These are phyloP conservation scores for Rhizophagus sp. DNA, from an alignment of 192 early-diverging fungal genomes.

Conservation along the genomic window DNA sequence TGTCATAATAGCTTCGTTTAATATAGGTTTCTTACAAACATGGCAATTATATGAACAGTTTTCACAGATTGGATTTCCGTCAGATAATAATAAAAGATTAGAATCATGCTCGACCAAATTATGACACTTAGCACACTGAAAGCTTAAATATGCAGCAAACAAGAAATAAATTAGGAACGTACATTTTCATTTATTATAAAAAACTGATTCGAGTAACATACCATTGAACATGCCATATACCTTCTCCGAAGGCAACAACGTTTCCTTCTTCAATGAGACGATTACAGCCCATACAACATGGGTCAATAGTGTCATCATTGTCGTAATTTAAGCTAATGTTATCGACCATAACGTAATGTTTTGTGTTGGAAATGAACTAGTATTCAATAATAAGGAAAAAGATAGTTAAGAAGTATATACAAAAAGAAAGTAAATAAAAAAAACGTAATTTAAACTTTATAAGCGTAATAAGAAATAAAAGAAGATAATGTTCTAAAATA, in stretches of 20 bases:
- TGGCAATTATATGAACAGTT: conserved; percentile 79
- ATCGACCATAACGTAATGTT: background rate
- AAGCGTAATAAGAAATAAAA: too few species aligned
- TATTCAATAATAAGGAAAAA: background rate
- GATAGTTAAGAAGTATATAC: background rate
- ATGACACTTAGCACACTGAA: conserved; percentile 75
- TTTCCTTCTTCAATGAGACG: conserved; percentile 71
- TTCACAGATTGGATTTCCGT: conserved; percentile 83
- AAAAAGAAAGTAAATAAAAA: background rate
- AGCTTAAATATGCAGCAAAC: conserved; percentile 50
- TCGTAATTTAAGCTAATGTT: background rate
- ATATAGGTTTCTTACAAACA: conserved; percentile 70
- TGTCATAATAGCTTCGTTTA: conserved; percentile 84
- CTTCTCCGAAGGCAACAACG: conserved; percentile 79
- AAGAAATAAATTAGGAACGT: background rate
- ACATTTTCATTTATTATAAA: conserved; percentile 12
- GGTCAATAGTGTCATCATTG: conserved; percentile 34
- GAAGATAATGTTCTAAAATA: too few species aligned
- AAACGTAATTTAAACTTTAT: background rate
- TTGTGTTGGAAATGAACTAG: background rate
- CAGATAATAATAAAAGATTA: conserved; percentile 72
- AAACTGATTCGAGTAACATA: conserved; percentile 37
- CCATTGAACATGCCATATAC: conserved; percentile 82
- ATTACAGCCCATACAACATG: conserved; percentile 70
- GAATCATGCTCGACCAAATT: conserved; percentile 74